phyloP scores from a whole-genome alignment of 2,329 filamentous ascomycete species.

The Colletotrichum sp. region DNA sequence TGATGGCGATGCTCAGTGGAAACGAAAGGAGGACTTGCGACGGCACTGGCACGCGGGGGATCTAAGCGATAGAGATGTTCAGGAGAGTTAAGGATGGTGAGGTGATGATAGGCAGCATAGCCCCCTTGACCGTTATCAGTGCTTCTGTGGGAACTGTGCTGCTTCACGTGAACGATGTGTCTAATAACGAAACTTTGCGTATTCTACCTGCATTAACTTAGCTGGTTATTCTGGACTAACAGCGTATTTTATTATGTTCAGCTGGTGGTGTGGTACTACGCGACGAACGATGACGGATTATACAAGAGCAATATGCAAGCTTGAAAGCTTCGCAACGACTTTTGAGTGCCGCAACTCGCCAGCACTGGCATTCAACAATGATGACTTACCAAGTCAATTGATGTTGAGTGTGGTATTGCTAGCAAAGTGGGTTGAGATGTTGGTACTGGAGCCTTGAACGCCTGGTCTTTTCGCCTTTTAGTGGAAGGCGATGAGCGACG shows the following conservation, averaged over 20 bases:
- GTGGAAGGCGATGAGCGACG: too few relatives aligned
- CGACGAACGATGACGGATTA: background rate
- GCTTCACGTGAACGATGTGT: background rate
- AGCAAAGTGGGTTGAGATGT: background rate
- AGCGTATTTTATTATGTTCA: background rate
- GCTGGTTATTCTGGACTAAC: background rate
- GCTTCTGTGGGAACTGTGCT: background rate
- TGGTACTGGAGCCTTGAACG: too few relatives aligned
- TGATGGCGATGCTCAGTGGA: background rate
- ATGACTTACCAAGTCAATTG: background rate
- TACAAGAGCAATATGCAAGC: background rate
- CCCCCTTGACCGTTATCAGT: background rate
- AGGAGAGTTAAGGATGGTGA: background rate
- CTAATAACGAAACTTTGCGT: background rate
- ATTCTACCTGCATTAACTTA: fast-evolving
- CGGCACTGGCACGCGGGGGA: background rate
- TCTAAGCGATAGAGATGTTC: background rate
- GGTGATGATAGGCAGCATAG: background rate
- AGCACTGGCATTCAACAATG: background rate
- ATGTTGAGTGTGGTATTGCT: background rate
- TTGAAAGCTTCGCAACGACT: background rate
- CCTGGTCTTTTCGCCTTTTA: too few relatives aligned
- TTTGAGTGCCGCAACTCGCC: background rate
- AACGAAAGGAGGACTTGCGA: background rate
- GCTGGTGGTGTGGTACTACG: background rate